Evolutionary conservation across 192 early-diverging fungal species (phyloP).

Genomic region (Jimgerdemannia lactiflua): DNA sequence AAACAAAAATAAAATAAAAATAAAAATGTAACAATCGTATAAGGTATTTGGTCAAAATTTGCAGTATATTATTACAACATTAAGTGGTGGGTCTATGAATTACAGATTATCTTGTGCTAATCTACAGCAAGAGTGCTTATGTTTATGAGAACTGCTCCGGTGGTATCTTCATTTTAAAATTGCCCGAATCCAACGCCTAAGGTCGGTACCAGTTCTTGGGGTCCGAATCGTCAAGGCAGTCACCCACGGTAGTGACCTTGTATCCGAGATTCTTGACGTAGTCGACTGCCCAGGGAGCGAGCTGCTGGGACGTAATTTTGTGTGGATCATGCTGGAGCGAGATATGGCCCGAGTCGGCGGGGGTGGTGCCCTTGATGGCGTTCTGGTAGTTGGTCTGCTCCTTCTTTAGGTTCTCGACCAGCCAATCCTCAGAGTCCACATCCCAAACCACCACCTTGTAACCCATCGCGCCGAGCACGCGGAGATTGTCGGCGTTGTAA

Average conservation of each 20-base stretch:
- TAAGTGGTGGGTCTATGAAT: too few species aligned
- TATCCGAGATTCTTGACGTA: conserved; percentile 30
- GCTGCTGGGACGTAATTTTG: conserved; percentile 26
- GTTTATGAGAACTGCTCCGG: too few species aligned
- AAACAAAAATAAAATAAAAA: too few species aligned
- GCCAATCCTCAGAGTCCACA: conserved; percentile 39
- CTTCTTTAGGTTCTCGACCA: conserved; percentile 8
- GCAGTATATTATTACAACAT: too few species aligned
- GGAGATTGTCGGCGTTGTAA: conserved; percentile 18
- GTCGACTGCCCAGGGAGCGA: conserved; percentile 39
- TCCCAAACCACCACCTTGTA: conserved; percentile 45
- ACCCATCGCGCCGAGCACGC: conserved; percentile 24
- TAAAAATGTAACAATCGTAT: too few species aligned
- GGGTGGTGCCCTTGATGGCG: conserved; percentile 3
- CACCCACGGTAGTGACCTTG: conserved; percentile 46
- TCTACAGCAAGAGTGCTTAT: too few species aligned
- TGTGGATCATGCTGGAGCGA: conserved; percentile 34
- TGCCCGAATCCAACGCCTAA: not conserved
- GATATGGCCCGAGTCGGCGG: conserved; percentile 27
- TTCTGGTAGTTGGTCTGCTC: conserved; percentile 15
- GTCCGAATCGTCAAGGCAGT: conserved; percentile 29
- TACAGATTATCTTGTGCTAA: too few species aligned
- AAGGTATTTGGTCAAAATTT: too few species aligned
- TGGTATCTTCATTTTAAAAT: too few species aligned
- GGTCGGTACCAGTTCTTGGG: conserved; percentile 3